These are phyloP conservation scores for Senna tora DNA, from an alignment of 306 rosid genomes.

Conservation along the genomic window DNA sequence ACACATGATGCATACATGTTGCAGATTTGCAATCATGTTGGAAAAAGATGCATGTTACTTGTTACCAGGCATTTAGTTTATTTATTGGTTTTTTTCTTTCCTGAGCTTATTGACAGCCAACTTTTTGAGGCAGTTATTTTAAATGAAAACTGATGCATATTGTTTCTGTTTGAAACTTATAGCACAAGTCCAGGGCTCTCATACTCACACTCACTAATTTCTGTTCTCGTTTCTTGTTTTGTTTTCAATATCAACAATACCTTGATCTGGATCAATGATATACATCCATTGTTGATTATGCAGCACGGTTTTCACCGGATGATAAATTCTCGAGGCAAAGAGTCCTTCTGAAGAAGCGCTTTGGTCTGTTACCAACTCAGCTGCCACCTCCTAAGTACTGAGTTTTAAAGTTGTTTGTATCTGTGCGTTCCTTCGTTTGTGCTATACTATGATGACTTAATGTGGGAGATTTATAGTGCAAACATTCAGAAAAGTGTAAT, in stretches of 20 bases:
- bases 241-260: not conserved
- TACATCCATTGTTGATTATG: constrained; percentile 8
- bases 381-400: constrained; percentile 30
- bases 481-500: not conserved
- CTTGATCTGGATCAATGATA: not conserved
- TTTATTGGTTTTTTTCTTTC: not conserved
- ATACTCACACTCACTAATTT: not conserved
- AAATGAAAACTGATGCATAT: not conserved
- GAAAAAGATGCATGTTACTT: constrained; percentile 1
- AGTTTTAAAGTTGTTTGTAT: not conserved
- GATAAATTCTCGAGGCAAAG: constrained; percentile 42
- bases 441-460: not conserved
- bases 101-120: not conserved
- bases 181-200: not conserved
- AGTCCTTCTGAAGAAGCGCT: constrained; percentile 40
- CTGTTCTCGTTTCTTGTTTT: not conserved
- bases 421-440: constrained; percentile 14
- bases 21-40: not conserved
- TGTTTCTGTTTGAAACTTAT: not conserved
- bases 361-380: constrained; percentile 40
- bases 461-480: not conserved
- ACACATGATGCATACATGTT: not conserved
- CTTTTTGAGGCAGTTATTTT: not conserved
- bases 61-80: not conserved
- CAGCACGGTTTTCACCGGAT: constrained; percentile 42